Conservation (phyloP, 1,284 basidiomycete genomes). For the Boletus hoseneyae region DNA sequence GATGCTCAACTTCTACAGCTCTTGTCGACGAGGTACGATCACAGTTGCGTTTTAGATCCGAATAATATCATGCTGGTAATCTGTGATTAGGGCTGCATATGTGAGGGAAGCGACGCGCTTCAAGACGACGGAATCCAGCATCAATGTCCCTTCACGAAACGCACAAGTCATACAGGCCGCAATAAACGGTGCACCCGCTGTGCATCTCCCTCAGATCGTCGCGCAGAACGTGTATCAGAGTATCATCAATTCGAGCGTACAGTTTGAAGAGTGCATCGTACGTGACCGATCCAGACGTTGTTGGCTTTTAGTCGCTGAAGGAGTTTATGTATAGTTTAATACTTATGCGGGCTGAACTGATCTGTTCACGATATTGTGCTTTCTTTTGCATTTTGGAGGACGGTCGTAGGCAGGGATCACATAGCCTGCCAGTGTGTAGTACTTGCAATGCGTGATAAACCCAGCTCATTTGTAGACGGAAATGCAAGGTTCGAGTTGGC, state of each 20-base stretch:
- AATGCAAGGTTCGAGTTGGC: background rate
- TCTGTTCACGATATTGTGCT: background rate
- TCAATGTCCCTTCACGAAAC: slow-evolving; percentile 15
- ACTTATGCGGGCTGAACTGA: slow-evolving; percentile 5
- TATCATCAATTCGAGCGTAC: slow-evolving; percentile 18
- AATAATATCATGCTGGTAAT: too few relatives aligned
- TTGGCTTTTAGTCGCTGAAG: slow-evolving; percentile 2
- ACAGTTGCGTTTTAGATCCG: too few relatives aligned
- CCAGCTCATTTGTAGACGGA: too few relatives aligned
- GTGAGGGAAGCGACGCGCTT: slow-evolving; percentile 26
- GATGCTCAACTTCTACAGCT: slow-evolving; percentile 18
- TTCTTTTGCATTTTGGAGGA: background rate
- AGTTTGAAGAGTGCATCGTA: slow-evolving; percentile 23
- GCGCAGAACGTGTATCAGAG: slow-evolving; percentile 18
- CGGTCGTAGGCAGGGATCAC: background rate
- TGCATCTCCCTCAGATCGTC: slow-evolving; percentile 22
- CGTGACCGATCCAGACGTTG: background rate
- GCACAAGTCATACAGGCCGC: slow-evolving; percentile 20
- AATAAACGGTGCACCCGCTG: slow-evolving; percentile 15
- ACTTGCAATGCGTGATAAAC: too few relatives aligned
- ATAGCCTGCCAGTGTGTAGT: background rate
- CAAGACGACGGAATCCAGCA: slow-evolving; percentile 11
- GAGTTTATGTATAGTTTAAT: slow-evolving; percentile 11
- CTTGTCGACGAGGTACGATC: slow-evolving; percentile 18
- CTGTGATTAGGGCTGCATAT: slow-evolving; percentile 16